These are phyloP conservation scores for Taiozyma sp. DNA, from an alignment of 1,139 yeast species.

Conservation along the genomic window DNA sequence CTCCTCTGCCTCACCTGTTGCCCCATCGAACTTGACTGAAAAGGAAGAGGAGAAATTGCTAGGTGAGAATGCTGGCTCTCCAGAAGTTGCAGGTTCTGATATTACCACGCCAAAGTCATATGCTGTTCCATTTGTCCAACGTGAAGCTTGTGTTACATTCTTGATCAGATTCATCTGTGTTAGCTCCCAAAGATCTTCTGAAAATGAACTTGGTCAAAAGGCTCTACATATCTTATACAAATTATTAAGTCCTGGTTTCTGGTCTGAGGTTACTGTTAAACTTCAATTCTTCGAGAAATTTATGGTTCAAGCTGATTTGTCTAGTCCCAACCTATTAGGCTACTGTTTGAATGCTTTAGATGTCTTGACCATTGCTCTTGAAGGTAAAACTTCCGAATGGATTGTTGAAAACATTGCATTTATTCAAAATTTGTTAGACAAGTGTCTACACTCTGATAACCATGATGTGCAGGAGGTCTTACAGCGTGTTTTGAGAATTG, in stretches of 20 bases:
- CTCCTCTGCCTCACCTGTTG: constrained; percentile 10
- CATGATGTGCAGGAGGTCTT: constrained; percentile 79
- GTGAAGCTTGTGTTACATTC: constrained; percentile 91
- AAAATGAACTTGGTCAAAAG: constrained; percentile 74
- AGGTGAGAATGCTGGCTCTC: constrained; percentile 7
- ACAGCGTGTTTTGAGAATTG: constrained; percentile 64
- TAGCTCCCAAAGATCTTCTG: constrained; percentile 80
- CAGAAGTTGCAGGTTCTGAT: constrained; percentile 19
- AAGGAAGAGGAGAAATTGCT: constrained; percentile 18
- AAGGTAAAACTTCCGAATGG: constrained; percentile 75
- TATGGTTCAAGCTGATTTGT: constrained; percentile 70
- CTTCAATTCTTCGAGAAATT: constrained; percentile 83
- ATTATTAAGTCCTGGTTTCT: constrained; percentile 62
- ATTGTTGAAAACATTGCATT: constrained; percentile 62
- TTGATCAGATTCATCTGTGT: constrained; percentile 85
- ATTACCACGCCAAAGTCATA: constrained; percentile 32
- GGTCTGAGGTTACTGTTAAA: constrained; percentile 87
- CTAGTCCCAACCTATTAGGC: constrained; percentile 50
- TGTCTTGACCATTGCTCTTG: constrained; percentile 80
- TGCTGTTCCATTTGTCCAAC: constrained; percentile 67
- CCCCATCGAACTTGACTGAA: constrained; percentile 12
- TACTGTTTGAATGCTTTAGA: constrained; percentile 88
- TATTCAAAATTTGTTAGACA: constrained; percentile 71
- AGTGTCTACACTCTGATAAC: constrained; percentile 77
- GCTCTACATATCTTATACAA: constrained; percentile 73